Base-by-base conservation (phyloP, 371 early-diverging fungal species). In the Rhizopus microsporus region DNA sequence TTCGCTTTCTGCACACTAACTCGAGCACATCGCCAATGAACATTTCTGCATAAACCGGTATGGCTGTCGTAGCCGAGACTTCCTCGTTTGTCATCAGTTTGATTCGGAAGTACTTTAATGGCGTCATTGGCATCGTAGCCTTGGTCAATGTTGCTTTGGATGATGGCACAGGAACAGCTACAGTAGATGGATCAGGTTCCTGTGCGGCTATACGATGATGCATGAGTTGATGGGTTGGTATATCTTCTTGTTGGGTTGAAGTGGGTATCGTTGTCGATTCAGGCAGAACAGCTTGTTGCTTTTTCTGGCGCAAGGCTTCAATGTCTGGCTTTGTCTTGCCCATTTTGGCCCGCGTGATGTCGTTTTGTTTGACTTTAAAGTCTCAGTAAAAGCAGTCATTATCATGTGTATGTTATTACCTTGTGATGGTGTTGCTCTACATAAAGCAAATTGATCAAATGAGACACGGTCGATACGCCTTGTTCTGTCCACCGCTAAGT, bases 381-480 rank as follows among this genome's bases (percentile, higher is more conserved):
- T 7, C 17, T 44, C 17, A 44, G 15, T 44, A 44, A 13, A 44
- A 3, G 6, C 3, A 15, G 13, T 3, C 35, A 40, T 32, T 3
- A 52, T 67, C 0, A 67, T 45, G 49, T 45, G 62, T 42, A 52
- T 54, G 30, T 65, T 60, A 38, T 74, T 75, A 75, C 88, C 81
- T 74, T 93, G 92, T 9, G 82, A 82, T 10, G 90, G 79, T 4
- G 88, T 79, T 1, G 95, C 92, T 62, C 84, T 74, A 61, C 93
- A 92, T 17, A 98, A 63, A 9, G 95, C 97, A 83, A 96, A 95
- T 57, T 90, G 90, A 59, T 93, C 92, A 78, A 93, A 93, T 0
- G 86, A 84, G 62, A 94, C 93, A 64, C 89, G 86, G 12, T 88
- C 82, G 60, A 97, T 94, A 58, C 87, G 89, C 13, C 93, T 75